Evolutionary conservation across 2,329 filamentous ascomycete genomes (phyloP).

Genomic region (Colletotrichum simmondsii): DNA sequence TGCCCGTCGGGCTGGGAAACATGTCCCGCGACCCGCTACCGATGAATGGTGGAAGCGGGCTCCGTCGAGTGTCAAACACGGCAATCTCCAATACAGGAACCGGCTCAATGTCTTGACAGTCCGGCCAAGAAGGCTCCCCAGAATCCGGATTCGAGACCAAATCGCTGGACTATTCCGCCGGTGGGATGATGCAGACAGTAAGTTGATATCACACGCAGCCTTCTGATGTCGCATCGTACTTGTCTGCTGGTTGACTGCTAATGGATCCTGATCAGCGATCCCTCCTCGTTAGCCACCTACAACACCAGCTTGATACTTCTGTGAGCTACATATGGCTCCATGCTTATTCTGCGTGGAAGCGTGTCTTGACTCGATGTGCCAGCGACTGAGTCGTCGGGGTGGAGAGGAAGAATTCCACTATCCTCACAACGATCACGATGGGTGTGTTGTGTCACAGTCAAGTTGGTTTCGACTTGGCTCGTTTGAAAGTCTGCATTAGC

Average conservation of each 20-base stretch:
- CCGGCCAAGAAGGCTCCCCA: not conserved
- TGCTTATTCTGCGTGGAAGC: not conserved
- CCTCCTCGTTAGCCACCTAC: not conserved
- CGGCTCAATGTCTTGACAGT: not conserved
- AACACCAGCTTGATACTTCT: not conserved
- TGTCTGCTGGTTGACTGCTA: not conserved
- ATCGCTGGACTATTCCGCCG: not conserved
- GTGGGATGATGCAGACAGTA: not conserved
- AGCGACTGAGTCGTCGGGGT: not conserved
- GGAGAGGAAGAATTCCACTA: not conserved
- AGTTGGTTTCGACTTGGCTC: not conserved
- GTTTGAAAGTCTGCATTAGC: not conserved
- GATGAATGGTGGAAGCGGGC: not conserved
- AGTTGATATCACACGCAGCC: not conserved
- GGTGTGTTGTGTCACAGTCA: not conserved
- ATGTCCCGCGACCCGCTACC: not conserved
- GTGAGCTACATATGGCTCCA: no score
- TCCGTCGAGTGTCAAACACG: not conserved
- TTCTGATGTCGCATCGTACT: not conserved
- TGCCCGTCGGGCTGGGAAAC: not conserved
- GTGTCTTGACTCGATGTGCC: not conserved
- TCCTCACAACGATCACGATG: not conserved
- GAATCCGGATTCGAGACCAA: not conserved
- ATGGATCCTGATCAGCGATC: not conserved
- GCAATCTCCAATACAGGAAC: not conserved